Evolutionary conservation across 2,329 filamentous ascomycete genomes (phyloP).

Genomic region (Ascochyta lentis): DNA sequence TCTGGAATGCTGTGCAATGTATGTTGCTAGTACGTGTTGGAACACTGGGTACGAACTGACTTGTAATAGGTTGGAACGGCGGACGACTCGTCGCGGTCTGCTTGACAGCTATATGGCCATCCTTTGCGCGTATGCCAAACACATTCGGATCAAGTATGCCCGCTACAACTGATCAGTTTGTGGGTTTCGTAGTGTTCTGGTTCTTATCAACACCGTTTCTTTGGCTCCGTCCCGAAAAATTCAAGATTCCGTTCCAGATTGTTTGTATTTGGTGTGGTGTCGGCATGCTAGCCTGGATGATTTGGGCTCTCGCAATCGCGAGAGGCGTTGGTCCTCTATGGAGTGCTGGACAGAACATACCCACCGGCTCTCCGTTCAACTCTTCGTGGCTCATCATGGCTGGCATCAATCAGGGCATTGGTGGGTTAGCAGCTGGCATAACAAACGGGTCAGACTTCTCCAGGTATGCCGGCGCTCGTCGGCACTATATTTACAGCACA

Average conservation of each 20-base stretch:
- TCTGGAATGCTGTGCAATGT: constrained; percentile 59
- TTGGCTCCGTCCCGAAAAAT: constrained; percentile 58
- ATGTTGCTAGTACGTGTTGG: constrained; percentile 23
- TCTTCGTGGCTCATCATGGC: constrained; percentile 56
- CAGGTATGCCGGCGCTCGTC: constrained; percentile 49
- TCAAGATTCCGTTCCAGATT: constrained; percentile 56
- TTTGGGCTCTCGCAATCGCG: constrained; percentile 56
- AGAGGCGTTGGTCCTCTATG: constrained; percentile 55
- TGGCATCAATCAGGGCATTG: constrained; percentile 54
- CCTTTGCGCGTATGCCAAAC: constrained; percentile 44
- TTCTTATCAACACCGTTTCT: constrained; percentile 53
- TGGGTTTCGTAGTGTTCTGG: constrained; percentile 47
- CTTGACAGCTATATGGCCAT: constrained; percentile 47
- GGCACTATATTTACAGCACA: constrained; percentile 50
- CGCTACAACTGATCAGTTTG: constrained; percentile 45
- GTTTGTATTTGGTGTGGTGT: constrained; percentile 54
- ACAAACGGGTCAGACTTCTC: constrained; percentile 56
- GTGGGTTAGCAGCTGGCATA: constrained; percentile 51
- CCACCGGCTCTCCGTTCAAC: constrained; percentile 47
- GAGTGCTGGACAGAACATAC: constrained; percentile 46
- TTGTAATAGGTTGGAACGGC: constrained; percentile 43
- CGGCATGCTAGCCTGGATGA: constrained; percentile 57
- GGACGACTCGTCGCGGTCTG: constrained; percentile 44
- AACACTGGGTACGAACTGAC: constrained; percentile 5
- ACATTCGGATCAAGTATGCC: constrained; percentile 43